These are phyloP conservation scores for Cordyceps tenuipes DNA, from an alignment of 2,329 filamentous ascomycete species.

Conservation along the genomic window DNA sequence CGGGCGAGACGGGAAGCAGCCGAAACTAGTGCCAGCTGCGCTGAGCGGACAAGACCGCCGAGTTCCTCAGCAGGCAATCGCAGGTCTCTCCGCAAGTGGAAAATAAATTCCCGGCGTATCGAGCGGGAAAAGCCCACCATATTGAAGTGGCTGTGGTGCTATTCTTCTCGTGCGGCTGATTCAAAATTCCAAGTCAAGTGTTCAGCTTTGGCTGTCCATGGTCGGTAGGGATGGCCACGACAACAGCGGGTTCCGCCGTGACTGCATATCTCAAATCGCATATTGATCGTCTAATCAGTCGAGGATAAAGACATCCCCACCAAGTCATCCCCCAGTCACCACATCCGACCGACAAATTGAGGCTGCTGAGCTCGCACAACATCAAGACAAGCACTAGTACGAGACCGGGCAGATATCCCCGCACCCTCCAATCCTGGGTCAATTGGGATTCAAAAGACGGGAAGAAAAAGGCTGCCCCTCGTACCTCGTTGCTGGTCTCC, in stretches of 20 bases:
- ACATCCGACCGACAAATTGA: no score
- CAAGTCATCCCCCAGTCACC: not conserved
- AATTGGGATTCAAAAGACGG: not conserved
- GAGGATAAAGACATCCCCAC: not conserved
- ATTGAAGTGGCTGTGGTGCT: not conserved
- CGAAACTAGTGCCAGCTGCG: not conserved
- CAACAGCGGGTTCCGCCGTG: no score
- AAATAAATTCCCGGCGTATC: not conserved
- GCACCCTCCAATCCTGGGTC: not conserved
- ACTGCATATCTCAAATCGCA: not conserved
- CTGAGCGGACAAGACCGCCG: no score
- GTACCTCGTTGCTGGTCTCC: not conserved
- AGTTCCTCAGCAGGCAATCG: not conserved
- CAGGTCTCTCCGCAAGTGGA: not conserved
- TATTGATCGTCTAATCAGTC: not conserved
- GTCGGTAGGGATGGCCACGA: not conserved
- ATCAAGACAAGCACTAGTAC: no score
- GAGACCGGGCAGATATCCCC: constrained; percentile 4
- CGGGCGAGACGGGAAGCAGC: not conserved
- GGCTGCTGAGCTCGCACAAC: no score
- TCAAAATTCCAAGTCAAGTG: not conserved
- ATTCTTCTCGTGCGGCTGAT: not conserved
- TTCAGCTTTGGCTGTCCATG: not conserved
- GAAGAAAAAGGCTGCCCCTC: not conserved
- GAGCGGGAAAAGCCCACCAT: not conserved